Evolutionary conservation across 2,329 filamentous ascomycete genomes (phyloP).

Genomic region (Verticillium dahliae): DNA sequence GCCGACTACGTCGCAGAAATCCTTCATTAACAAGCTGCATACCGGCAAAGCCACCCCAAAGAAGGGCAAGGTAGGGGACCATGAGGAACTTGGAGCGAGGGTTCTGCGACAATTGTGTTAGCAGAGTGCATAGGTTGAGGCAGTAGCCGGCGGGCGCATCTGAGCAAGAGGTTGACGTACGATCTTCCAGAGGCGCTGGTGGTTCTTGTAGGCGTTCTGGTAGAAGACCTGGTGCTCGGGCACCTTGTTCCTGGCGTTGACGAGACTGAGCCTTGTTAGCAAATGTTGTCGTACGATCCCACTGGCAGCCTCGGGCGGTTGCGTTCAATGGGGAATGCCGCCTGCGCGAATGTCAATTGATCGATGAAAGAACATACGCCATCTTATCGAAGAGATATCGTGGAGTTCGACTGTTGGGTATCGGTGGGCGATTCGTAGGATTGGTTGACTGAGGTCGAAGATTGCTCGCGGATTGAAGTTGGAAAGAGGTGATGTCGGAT

Average conservation of each 20-base stretch:
- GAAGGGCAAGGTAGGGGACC: conserved; percentile 59
- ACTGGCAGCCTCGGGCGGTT: background rate
- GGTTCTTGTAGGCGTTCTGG: conserved; percentile 64
- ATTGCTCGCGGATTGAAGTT: background rate
- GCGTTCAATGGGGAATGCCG: background rate
- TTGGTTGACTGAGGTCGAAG: background rate
- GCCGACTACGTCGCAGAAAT: background rate
- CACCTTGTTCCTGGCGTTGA: conserved; percentile 72
- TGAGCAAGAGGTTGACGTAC: conserved; percentile 42
- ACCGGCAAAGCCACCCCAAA: conserved; percentile 60
- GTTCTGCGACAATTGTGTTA: conserved; percentile 35
- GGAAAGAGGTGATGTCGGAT: conserved; percentile 2
- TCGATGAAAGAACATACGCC: background rate
- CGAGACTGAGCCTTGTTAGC: conserved; percentile 37
- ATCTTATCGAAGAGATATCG: background rate
- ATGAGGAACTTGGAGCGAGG: conserved; percentile 59
- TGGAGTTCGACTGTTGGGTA: background rate
- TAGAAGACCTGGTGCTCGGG: conserved; percentile 68
- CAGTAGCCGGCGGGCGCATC: conserved; percentile 4
- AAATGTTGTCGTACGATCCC: conserved; percentile 12
- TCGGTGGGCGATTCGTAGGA: background rate
- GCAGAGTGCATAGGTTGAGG: background rate
- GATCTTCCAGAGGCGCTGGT: conserved; percentile 70
- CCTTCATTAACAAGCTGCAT: conserved; percentile 24
- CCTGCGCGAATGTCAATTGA: background rate